Percentiles rank a stretch among this genome's conserved stretches.
Conservation (phyloP, 768 basidiomycete species). For the Phallus indusiatus region DNA sequence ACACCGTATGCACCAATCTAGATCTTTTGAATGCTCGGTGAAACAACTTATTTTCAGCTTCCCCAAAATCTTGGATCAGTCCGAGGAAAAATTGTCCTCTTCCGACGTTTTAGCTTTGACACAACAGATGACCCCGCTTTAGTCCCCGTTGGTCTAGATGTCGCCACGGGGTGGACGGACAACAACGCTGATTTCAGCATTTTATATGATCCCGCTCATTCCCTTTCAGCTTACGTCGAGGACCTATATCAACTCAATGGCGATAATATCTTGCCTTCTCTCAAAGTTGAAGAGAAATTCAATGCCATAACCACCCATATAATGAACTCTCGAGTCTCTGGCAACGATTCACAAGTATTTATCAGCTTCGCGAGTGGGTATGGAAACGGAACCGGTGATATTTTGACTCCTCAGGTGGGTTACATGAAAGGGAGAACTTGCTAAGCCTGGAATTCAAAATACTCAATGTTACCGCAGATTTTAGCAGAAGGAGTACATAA, state of each 20-base stretch:
- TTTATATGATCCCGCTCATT: constrained; percentile 1
- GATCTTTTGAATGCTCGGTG: not conserved
- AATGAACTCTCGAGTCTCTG: not conserved
- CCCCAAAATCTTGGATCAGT: constrained; percentile 36
- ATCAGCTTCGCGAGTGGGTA: constrained; percentile 10
- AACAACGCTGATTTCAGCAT: constrained; percentile 33
- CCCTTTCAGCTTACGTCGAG: constrained; percentile 11
- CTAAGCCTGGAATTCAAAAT: not conserved
- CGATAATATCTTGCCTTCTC: constrained; percentile 2
- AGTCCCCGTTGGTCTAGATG: constrained; percentile 22
- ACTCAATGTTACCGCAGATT: not conserved
- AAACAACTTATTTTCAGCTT: not conserved
- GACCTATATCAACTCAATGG: constrained; percentile 14
- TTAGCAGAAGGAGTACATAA: constrained; percentile 5
- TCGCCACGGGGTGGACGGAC: constrained; percentile 36
- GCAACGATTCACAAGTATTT: constrained; percentile 8
- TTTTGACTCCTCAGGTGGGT: constrained; percentile 1
- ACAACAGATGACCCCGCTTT: constrained; percentile 18
- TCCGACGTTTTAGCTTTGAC: constrained; percentile 41
- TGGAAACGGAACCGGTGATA: constrained; percentile 4
- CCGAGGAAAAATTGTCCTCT: constrained; percentile 41
- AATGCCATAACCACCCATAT: constrained; percentile 9
- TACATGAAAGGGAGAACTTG: no score
- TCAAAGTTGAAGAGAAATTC: constrained; percentile 9
- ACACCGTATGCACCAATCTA: constrained; percentile 28